Conservation (phyloP, 1,139 yeast genomes). For the Meyerozyma carpophila region DNA sequence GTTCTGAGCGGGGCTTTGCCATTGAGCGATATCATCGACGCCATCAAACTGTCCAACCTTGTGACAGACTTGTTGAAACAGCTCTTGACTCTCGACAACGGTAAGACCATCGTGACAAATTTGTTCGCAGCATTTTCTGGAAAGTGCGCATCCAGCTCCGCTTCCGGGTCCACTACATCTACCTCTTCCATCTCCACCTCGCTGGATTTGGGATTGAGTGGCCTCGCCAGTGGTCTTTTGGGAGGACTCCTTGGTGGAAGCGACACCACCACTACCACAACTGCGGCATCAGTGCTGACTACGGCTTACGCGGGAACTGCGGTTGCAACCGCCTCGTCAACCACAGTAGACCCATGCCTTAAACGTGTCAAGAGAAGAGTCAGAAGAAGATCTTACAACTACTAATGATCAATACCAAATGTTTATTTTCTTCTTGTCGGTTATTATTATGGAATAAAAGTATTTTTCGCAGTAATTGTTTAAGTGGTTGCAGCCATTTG, state of each 20-base stretch:
- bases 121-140: slow-evolving; percentile 43
- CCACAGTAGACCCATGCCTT: slow-evolving; percentile 23
- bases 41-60: slow-evolving; percentile 33
- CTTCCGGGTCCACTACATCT: slow-evolving; percentile 3
- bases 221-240: slow-evolving; percentile 2
- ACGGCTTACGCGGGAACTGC: slow-evolving; percentile 2
- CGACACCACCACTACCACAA: slow-evolving; percentile 6
- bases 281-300: slow-evolving; percentile 1
- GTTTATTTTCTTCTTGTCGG: neutral
- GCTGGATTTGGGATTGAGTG: slow-evolving; percentile 6
- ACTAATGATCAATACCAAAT: slow-evolving; percentile 4
- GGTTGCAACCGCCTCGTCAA: neutral
- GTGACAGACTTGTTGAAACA: slow-evolving; percentile 31
- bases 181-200: slow-evolving; percentile 5
- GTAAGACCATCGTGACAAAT: slow-evolving; percentile 32
- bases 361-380: slow-evolving; percentile 34
- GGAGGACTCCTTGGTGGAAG: slow-evolving; percentile 1
- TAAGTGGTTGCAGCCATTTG: neutral
- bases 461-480: neutral
- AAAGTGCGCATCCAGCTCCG: slow-evolving; percentile 16
- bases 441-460: neutral
- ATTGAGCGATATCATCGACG: slow-evolving; percentile 23
- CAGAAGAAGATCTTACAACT: slow-evolving; percentile 21
- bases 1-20: slow-evolving; percentile 27
- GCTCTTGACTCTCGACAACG: slow-evolving; percentile 29